phyloP scores from a whole-genome alignment of 768 basidiomycete genomes.

The Boletus vermiculosoides region DNA sequence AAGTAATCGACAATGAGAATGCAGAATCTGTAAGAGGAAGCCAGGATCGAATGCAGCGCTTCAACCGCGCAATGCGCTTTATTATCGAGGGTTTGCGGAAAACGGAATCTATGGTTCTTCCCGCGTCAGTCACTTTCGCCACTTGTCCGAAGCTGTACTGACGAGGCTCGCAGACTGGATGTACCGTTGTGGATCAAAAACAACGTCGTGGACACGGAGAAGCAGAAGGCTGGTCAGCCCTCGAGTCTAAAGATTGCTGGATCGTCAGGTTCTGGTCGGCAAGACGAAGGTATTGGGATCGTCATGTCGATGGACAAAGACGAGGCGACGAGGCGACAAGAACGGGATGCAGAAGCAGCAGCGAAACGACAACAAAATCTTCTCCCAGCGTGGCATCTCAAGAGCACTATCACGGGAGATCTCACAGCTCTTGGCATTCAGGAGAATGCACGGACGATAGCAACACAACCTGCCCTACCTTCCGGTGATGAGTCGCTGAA shows the following conservation, averaged over 20 bases:
- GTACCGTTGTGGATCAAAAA: slow-evolving; percentile 79
- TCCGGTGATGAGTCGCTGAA: slow-evolving; percentile 73
- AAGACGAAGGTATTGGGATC: slow-evolving; percentile 79
- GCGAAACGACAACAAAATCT: slow-evolving; percentile 88
- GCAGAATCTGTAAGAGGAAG: slow-evolving; percentile 80
- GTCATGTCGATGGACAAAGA: slow-evolving; percentile 90
- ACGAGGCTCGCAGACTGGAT: slow-evolving; percentile 58
- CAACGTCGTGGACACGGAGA: slow-evolving; percentile 63
- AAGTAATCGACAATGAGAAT: slow-evolving; percentile 90
- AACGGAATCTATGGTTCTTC: slow-evolving; percentile 84
- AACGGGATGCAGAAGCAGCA: slow-evolving; percentile 79
- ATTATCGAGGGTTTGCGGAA: slow-evolving; percentile 85
- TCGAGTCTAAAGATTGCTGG: slow-evolving; percentile 74
- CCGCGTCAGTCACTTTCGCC: slow-evolving; percentile 54
- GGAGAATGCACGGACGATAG: slow-evolving; percentile 58
- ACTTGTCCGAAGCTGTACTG: neutral
- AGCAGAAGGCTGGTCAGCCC: slow-evolving; percentile 51
- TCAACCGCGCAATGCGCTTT: slow-evolving; percentile 87
- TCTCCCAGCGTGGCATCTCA: slow-evolving; percentile 92
- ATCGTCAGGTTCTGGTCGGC: slow-evolving; percentile 52
- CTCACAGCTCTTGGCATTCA: slow-evolving; percentile 83
- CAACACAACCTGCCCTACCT: slow-evolving; percentile 32
- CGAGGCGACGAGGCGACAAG: slow-evolving; percentile 66
- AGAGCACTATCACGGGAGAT: slow-evolving; percentile 93
- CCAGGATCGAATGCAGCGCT: slow-evolving; percentile 94